These are phyloP conservation scores for Raffaelea ambrosiae DNA, from an alignment of 2,329 filamentous ascomycete genomes.

Conservation along the genomic window DNA sequence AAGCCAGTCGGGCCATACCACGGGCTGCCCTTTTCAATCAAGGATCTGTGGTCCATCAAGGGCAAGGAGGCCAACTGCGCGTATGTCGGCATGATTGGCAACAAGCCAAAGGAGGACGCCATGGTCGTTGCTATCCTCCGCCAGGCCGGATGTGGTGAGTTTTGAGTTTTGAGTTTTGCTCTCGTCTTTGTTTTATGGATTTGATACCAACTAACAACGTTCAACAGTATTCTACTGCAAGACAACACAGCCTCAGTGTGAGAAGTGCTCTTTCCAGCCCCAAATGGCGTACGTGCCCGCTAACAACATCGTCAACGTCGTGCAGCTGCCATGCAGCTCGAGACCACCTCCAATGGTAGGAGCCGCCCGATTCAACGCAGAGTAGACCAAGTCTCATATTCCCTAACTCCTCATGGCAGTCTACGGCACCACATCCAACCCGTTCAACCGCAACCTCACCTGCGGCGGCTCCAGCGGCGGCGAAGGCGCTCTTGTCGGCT, in stretches of 20 bases:
- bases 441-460: not conserved
- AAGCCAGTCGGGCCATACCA: conserved; percentile 2
- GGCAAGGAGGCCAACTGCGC: not conserved
- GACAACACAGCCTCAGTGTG: not conserved
- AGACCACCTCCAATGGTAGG: not conserved
- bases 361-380: not conserved
- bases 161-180: no score
- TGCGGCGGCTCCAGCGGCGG: conserved; percentile 1
- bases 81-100: not conserved
- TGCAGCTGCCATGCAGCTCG: not conserved
- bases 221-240: not conserved
- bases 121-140: not conserved
- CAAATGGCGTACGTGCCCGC: no score
- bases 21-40: conserved; percentile 2
- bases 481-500: conserved; percentile 1
- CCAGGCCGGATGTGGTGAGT: not conserved
- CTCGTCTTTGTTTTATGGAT: not conserved
- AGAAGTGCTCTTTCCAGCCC: not conserved
- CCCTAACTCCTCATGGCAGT: not conserved
- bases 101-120: not conserved
- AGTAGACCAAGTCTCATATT: not conserved
- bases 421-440: conserved; percentile 1
- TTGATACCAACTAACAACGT: not conserved
- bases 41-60: not conserved
- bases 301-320: not conserved